These are phyloP conservation scores for Oryza officinalis DNA, from an alignment of 176 grass and related monocot genomes.

Conservation along the genomic window DNA sequence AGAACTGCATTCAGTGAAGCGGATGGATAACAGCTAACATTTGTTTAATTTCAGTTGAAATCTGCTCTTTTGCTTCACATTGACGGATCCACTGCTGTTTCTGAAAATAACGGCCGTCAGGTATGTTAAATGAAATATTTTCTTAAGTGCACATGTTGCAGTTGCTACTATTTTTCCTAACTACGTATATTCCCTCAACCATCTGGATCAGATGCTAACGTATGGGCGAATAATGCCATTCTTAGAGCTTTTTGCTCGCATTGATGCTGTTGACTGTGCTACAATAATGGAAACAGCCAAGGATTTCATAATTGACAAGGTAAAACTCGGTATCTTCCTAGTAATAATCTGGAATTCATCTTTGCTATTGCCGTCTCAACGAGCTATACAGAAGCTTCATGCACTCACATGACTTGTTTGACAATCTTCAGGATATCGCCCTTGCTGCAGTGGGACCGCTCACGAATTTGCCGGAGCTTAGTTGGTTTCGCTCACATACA, in stretches of 20 bases:
- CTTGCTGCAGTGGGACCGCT: conserved; percentile 69
- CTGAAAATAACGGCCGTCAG: conserved; percentile 98
- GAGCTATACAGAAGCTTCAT: background rate
- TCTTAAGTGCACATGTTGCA: background rate
- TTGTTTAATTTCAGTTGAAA: conserved; percentile 74
- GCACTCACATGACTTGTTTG: conserved; percentile 25
- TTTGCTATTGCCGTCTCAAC: background rate
- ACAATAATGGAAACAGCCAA: conserved; percentile 85
- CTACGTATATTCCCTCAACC: conserved; percentile 25
- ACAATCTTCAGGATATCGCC: conserved; percentile 71
- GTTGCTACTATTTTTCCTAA: background rate
- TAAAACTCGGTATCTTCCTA: conserved; percentile 28
- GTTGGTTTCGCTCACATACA: conserved; percentile 80
- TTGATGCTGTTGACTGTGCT: conserved; percentile 86
- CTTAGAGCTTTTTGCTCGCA: conserved; percentile 86
- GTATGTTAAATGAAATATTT: conserved; percentile 40
- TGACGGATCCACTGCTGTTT: conserved; percentile 87
- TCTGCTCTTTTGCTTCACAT: conserved; percentile 80
- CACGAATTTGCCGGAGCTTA: conserved; percentile 68
- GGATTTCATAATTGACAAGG: conserved; percentile 83
- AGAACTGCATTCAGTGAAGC: background rate
- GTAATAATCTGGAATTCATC: background rate
- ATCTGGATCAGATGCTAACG: conserved; percentile 77
- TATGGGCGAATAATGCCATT: conserved; percentile 86
- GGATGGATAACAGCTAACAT: conserved; percentile 22